These are phyloP conservation scores for Vicia sativa DNA, from an alignment of 306 rosid species.

Conservation along the genomic window DNA sequence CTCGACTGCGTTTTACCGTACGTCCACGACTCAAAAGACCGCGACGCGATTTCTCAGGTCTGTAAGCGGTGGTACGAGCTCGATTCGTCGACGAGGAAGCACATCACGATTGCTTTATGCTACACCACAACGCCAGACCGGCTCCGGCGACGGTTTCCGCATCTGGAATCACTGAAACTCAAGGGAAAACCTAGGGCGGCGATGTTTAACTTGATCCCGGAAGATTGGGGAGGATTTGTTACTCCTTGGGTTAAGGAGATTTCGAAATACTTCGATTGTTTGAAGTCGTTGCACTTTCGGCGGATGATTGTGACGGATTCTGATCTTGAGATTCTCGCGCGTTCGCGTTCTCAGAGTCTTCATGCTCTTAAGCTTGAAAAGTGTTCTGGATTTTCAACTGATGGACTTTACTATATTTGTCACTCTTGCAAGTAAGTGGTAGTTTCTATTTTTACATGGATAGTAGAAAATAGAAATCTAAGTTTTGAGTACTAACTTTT, in stretches of 20 bases:
- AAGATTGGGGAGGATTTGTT: slow-evolving; percentile 95
- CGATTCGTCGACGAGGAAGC: slow-evolving; percentile 88
- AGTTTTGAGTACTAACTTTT: no score
- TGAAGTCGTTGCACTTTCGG: slow-evolving; percentile 79
- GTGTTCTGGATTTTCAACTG: slow-evolving; percentile 93
- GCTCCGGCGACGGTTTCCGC: slow-evolving; percentile 65
- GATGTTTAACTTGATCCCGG: slow-evolving; percentile 92
- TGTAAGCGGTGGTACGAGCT: slow-evolving; percentile 89
- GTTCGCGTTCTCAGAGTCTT: slow-evolving; percentile 66
- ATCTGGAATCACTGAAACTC: slow-evolving; percentile 75
- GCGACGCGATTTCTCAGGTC: slow-evolving; percentile 81
- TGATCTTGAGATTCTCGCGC: slow-evolving; percentile 74
- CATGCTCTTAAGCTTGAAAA: slow-evolving; percentile 77
- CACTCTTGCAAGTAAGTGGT: slow-evolving; percentile 73
- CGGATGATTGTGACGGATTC: slow-evolving; percentile 90
- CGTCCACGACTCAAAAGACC: slow-evolving; percentile 75
- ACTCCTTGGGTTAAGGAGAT: slow-evolving; percentile 86
- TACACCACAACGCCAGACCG: slow-evolving; percentile 83
- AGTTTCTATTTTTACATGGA: background rate
- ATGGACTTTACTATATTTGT: slow-evolving; percentile 68
- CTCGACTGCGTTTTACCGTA: slow-evolving; percentile 77
- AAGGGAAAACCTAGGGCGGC: slow-evolving; percentile 98
- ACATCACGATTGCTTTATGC: slow-evolving; percentile 90
- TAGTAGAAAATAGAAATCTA: background rate
- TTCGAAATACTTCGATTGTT: slow-evolving; percentile 57